phyloP scores from a whole-genome alignment of 352 stramenopile species.

The Globisporangium middletonii region DNA sequence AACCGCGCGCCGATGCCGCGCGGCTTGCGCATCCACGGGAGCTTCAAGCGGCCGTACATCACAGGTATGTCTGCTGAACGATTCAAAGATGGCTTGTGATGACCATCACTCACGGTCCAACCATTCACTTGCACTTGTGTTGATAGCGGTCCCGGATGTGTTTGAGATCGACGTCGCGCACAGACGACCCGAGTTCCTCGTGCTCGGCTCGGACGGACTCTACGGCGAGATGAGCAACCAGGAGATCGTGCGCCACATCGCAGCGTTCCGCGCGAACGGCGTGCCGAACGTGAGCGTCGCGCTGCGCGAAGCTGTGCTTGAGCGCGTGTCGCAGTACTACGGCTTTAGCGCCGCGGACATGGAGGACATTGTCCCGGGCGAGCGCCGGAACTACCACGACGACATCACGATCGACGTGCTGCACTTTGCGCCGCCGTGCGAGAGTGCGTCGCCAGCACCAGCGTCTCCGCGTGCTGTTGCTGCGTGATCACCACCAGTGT shows the following conservation, averaged over 20 bases:
- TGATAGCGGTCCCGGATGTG: constrained; percentile 45
- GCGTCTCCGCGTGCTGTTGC: constrained; percentile 4
- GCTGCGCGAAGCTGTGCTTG: constrained; percentile 37
- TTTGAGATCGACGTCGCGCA: constrained; percentile 51
- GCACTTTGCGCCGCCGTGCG: constrained; percentile 37
- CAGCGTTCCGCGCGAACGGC: constrained; percentile 35
- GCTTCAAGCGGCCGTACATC: constrained; percentile 57
- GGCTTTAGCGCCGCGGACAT: constrained; percentile 38
- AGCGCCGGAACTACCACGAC: constrained; percentile 63
- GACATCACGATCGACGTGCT: constrained; percentile 72
- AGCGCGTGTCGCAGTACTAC: constrained; percentile 52
- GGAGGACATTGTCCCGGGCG: constrained; percentile 44
- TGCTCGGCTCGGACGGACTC: constrained; percentile 55
- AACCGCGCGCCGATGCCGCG: constrained; percentile 57
- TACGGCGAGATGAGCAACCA: constrained; percentile 60
- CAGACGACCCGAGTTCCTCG: constrained; percentile 51
- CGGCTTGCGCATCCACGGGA: constrained; percentile 46
- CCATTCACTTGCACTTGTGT: not conserved
- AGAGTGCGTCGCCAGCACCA: constrained; percentile 2
- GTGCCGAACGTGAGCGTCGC: constrained; percentile 50
- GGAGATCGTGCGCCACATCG: constrained; percentile 50
- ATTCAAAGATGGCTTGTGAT: no score
- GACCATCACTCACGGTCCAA: not conserved
- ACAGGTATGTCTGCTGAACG: constrained; percentile 2
- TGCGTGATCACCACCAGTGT: constrained; percentile 9